These are phyloP conservation scores for Paramyrothecium roridum DNA, from an alignment of 2,329 filamentous ascomycete genomes.

Conservation along the genomic window DNA sequence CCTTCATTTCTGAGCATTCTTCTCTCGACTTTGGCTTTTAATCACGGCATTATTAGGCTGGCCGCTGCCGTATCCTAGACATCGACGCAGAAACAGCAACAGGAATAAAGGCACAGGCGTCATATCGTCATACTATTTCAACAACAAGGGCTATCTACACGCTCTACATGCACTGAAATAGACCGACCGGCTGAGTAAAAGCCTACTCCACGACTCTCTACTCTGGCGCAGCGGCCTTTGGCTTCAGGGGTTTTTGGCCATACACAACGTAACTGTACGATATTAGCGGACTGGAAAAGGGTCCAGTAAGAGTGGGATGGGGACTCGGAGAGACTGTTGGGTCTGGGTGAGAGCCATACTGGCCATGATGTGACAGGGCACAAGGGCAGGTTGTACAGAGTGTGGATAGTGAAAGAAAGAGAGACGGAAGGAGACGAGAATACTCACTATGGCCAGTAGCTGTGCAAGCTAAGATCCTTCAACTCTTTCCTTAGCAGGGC, in stretches of 20 bases:
- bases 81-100: too few relatives aligned
- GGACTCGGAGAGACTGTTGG: background rate
- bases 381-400: too few relatives aligned
- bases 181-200: too few relatives aligned
- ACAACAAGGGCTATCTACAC: too few relatives aligned
- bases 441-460: conserved; percentile 28
- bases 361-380: background rate
- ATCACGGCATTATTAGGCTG: too few relatives aligned
- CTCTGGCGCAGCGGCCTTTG: background rate
- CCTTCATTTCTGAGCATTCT: too few relatives aligned
- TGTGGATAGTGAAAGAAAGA: background rate
- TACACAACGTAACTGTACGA: conserved; percentile 11
- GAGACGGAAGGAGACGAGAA: background rate
- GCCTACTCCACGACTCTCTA: background rate
- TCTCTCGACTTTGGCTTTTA: too few relatives aligned
- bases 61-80: too few relatives aligned
- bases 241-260: conserved; percentile 8
- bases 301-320: background rate
- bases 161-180: too few relatives aligned
- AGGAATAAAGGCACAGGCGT: too few relatives aligned
- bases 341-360: background rate
- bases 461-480: conserved; percentile 22
- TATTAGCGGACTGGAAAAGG: conserved; percentile 2
- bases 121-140: too few relatives aligned
- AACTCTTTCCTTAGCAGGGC: conserved; percentile 24